Evolutionary conservation across 2,329 filamentous ascomycete species (phyloP).

Genomic region (Fusarium sterilihyphosum): DNA sequence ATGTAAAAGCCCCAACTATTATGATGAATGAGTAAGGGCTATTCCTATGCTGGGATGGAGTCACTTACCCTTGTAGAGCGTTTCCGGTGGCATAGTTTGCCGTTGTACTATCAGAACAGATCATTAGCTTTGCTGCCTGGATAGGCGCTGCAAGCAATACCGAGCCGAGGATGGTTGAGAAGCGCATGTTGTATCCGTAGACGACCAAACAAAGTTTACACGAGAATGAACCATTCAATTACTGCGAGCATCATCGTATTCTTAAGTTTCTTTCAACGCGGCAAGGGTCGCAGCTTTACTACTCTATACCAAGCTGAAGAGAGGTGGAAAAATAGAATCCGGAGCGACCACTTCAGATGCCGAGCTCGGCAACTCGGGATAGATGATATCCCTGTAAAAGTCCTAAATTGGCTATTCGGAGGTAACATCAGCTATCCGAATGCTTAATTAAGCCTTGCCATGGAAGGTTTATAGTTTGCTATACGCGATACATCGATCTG

Average conservation of each 20-base stretch:
- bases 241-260: accelerated
- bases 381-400: not conserved
- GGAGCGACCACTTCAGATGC: not conserved
- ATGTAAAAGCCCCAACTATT: not conserved
- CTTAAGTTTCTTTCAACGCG: accelerated
- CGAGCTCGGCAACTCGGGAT: not conserved
- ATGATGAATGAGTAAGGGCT: not conserved
- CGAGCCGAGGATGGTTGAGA: not conserved
- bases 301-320: accelerated
- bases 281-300: accelerated
- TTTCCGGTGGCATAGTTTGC: not conserved
- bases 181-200: not conserved
- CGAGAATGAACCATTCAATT: accelerated
- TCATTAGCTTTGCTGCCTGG: not conserved
- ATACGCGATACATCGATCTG: not conserved
- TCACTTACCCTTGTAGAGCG: not conserved
- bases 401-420: not conserved
- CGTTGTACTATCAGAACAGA: accelerated
- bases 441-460: not conserved
- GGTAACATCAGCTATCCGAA: accelerated
- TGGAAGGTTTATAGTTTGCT: not conserved
- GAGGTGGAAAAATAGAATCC: not conserved
- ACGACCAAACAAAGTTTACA: accelerated
- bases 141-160: not conserved
- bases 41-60: accelerated